Evolutionary conservation across 129 eudicot species (phyloP), one percentile per base, ranked within the genome.

Genomic region (Pulicaria dysenterica): DNA sequence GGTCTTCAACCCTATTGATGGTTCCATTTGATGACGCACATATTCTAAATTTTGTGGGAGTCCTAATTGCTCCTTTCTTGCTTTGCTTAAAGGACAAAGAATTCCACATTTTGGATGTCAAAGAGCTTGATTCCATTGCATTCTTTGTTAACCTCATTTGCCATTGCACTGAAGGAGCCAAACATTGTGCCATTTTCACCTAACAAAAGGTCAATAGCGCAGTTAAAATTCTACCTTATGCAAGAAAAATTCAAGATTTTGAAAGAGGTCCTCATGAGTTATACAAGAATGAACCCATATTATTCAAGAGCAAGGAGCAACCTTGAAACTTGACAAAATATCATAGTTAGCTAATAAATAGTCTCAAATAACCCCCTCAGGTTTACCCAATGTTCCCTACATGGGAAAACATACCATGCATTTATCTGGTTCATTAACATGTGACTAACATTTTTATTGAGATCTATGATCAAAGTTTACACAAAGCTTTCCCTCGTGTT

Each of bases 91-190:
- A 37, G 15, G 86, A 83, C 55, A 95, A 78, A 14, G 96, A 83
- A 81, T 85, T 83, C 87, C 83, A 83, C 84, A 83, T 88, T 73
- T 86, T 95, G 69, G 91, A 64, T 5, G 83, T 73, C 89, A 95
- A 15, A 8, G 86, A 83, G 50, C 82, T 84, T 51, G 86, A 67
- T 55, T 79, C 81, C 63, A 58, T 79, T 15, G 89, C 76, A 72
- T 61, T 82, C 66, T 80, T 94, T 68, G 89, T 39, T 58, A 69
- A 46, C 65, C 84, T 83, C 91, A 80, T 90, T 79, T 90, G 91
- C 96, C 93, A 90, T 90, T 95, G 97, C 78, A 82, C 90, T 8
- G 94, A 86, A 37, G 99, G 99, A 81, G 97, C 97, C 83, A 90
- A 83, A 71, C 90, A 88, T 68, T 88, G 94, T 8, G 99, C 99